These are phyloP conservation scores for Gynandropsis gynandra DNA, from an alignment of 345 rosid genomes.

Conservation along the genomic window DNA sequence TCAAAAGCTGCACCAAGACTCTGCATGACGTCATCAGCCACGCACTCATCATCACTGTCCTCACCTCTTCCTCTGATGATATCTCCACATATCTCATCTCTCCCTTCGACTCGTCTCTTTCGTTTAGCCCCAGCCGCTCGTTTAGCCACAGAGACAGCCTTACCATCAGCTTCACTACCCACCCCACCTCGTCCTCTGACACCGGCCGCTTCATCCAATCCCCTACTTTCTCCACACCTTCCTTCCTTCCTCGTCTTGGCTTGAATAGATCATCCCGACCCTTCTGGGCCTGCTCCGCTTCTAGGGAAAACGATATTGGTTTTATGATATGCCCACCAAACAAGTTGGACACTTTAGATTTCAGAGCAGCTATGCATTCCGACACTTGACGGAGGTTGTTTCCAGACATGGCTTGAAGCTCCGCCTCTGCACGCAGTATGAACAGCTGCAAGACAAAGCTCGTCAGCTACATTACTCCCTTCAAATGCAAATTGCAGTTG, in stretches of 20 bases:
- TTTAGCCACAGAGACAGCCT: constrained; percentile 60
- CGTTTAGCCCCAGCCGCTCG: constrained; percentile 55
- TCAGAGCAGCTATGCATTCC: constrained; percentile 49
- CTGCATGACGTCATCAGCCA: constrained; percentile 44
- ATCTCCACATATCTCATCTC: constrained; percentile 51
- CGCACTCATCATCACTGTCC: constrained; percentile 25
- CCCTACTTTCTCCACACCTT: constrained; percentile 37
- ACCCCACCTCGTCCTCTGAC: constrained; percentile 70
- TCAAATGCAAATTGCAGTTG: no score
- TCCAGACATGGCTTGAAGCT: constrained; percentile 59
- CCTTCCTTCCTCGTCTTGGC: constrained; percentile 57
- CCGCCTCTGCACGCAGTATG: constrained; percentile 77
- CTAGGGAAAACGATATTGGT: constrained; percentile 42
- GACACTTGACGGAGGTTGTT: constrained; percentile 34
- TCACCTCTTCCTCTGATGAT: constrained; percentile 28
- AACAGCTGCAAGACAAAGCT: constrained; percentile 59
- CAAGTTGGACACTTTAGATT: constrained; percentile 41
- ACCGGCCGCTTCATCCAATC: constrained; percentile 88
- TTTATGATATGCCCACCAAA: constrained; percentile 48
- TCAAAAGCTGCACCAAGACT: constrained; percentile 41
- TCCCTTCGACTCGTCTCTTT: constrained; percentile 12
- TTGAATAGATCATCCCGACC: constrained; percentile 61
- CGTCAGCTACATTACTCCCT: not conserved
- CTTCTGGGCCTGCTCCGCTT: constrained; percentile 33
- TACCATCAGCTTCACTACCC: constrained; percentile 69